A percentile compares a stretch with the other conserved stretches of the same genome.
These are phyloP conservation scores for Pogostemon cablin DNA, from an alignment of 257 asterid genomes.

Conservation along the genomic window DNA sequence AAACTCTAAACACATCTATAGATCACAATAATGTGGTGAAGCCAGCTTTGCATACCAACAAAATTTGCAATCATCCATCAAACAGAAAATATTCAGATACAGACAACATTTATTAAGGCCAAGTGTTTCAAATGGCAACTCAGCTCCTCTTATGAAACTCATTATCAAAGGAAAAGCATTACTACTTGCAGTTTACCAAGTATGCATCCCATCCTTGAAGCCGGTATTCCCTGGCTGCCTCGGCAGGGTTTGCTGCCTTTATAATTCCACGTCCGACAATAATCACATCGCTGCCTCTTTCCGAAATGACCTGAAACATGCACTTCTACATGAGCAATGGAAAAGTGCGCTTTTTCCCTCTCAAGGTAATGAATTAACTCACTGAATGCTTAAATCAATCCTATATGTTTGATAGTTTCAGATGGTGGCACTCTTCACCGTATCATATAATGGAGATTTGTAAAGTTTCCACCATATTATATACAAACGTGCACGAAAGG, in stretches of 20 bases:
- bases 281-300: conserved; percentile 87
- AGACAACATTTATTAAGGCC: neutral
- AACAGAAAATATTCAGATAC: conserved; percentile 3
- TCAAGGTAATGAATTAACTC: neutral
- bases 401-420: too few species aligned
- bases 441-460: too few species aligned
- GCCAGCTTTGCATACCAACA: conserved; percentile 13
- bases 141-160: neutral
- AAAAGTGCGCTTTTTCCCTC: neutral
- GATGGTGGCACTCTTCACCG: too few species aligned
- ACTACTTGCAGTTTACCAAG: conserved; percentile 57
- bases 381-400: conserved; percentile 1
- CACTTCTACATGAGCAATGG: conserved; percentile 2
- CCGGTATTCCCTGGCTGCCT: conserved; percentile 83
- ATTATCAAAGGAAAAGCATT: conserved; percentile 11
- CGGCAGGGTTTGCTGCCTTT: conserved; percentile 77
- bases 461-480: too few species aligned
- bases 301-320: conserved; percentile 71
- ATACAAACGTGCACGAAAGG: too few species aligned
- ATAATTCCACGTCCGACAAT: conserved; percentile 98
- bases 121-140: conserved; percentile 11
- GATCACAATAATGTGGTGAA: neutral
- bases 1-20: neutral
- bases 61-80: conserved; percentile 19
- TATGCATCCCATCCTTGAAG: conserved; percentile 97